Evolutionary conservation across 164 flowering plant genomes (phyloP).

Genomic region (Liquidambar formosana): DNA sequence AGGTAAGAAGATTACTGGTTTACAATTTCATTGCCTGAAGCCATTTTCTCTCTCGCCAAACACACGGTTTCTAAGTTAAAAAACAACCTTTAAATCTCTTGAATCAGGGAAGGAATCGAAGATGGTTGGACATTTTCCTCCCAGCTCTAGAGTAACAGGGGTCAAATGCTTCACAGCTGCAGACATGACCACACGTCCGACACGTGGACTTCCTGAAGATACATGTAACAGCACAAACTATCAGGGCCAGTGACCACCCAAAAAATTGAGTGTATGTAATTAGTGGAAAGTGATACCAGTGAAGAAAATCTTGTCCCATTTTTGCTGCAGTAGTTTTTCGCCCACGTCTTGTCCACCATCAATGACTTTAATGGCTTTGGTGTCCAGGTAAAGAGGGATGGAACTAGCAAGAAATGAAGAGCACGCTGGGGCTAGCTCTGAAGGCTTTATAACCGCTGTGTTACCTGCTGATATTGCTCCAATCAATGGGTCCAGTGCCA

Average conservation of each 20-base stretch:
- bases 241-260: too few relatives aligned
- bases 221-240: too few relatives aligned
- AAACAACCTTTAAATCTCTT: conserved; percentile 59
- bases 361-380: conserved; percentile 56
- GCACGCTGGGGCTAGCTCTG: conserved; percentile 69
- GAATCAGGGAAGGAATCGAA: conserved; percentile 46
- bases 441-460: conserved; percentile 73
- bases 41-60: background rate
- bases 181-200: conserved; percentile 71
- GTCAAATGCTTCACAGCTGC: conserved; percentile 91
- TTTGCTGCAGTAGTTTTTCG: conserved; percentile 47
- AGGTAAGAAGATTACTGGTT: background rate
- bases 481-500: conserved; percentile 76
- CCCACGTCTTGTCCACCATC: conserved; percentile 58
- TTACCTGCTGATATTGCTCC: conserved; percentile 96
- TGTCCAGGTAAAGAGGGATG: conserved; percentile 68
- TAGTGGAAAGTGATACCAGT: conserved; percentile 62
- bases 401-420: conserved; percentile 57
- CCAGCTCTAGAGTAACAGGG: conserved; percentile 86
- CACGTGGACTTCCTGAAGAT: conserved; percentile 62
- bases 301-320: conserved; percentile 96
- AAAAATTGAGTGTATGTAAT: too few relatives aligned
- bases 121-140: conserved; percentile 87
- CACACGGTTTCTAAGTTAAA: too few relatives aligned
- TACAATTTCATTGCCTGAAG: background rate